These are phyloP conservation scores for Boletus barrowsii DNA, from an alignment of 768 basidiomycete species.

Conservation along the genomic window DNA sequence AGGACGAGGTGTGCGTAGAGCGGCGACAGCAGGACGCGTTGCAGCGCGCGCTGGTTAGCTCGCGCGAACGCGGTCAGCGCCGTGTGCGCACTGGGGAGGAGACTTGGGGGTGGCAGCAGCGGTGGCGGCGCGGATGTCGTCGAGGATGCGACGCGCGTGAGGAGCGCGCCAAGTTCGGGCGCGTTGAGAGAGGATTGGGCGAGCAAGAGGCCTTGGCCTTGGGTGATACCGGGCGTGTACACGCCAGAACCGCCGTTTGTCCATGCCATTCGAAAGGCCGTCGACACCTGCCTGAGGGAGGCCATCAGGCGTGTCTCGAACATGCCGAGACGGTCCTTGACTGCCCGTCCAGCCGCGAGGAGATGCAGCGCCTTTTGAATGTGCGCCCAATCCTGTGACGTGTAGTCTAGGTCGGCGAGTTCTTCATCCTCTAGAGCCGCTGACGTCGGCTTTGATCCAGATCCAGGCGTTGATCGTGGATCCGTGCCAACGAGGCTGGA, in stretches of 20 bases:
- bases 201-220: conserved; percentile 70
- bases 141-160: conserved; percentile 19
- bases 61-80: conserved; percentile 64
- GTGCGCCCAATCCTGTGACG: conserved; percentile 81
- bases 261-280: conserved; percentile 54
- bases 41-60: conserved; percentile 73
- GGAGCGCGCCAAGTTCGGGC: conserved; percentile 54
- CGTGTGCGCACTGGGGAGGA: conserved; percentile 54
- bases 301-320: conserved; percentile 73
- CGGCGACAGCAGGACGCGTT: conserved; percentile 81
- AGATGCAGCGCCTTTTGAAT: conserved; percentile 84
- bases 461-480: conserved; percentile 28
- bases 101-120: conserved; percentile 19
- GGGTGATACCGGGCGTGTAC: conserved; percentile 55
- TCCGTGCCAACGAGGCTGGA: conserved; percentile 33
- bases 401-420: conserved; percentile 80
- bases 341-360: conserved; percentile 72
- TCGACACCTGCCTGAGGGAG: conserved; percentile 56
- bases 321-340: conserved; percentile 60
- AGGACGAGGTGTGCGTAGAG: conserved; percentile 65
- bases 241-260: conserved; percentile 49
- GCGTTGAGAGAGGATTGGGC: conserved; percentile 86
- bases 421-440: conserved; percentile 46
- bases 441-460: conserved; percentile 29
- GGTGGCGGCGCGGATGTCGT: conserved; percentile 11